Conservation (phyloP, 345 rosid species). For the Linum usitatissimum region DNA sequence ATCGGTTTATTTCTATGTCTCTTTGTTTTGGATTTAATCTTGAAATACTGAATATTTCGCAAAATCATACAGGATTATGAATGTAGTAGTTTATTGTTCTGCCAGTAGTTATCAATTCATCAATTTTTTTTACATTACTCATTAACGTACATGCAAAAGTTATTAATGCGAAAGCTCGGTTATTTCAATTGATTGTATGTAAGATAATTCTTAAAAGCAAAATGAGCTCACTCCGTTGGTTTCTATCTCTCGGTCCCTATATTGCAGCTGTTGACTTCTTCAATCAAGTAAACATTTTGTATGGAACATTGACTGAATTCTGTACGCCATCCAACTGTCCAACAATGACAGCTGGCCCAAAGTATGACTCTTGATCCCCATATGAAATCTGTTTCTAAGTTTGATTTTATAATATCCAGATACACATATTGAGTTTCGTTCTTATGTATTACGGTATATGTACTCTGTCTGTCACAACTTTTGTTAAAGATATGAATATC, state of each 20-base stretch:
- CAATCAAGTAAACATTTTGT: constrained; percentile 59
- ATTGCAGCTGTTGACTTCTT: constrained; percentile 62
- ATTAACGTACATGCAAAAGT: not conserved
- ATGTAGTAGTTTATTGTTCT: no score
- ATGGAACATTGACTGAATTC: constrained; percentile 62
- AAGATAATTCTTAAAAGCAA: not conserved
- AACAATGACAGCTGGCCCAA: constrained; percentile 62
- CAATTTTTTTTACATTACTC: no score
- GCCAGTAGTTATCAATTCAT: no score
- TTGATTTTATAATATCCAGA: not conserved
- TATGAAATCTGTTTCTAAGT: not conserved
- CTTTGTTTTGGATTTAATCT: no score
- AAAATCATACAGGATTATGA: no score
- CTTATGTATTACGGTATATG: not conserved
- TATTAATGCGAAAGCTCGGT: not conserved
- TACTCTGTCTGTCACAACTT: not conserved
- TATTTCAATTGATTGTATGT: not conserved
- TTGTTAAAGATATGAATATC: constrained; percentile 45
- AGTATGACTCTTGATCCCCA: constrained; percentile 22
- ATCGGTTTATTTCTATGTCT: no score
- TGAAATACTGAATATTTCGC: no score
- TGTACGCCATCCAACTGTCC: constrained; percentile 53
- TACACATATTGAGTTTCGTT: not conserved
- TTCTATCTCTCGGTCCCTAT: constrained; percentile 1
- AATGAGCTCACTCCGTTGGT: not conserved